Conservation (phyloP, 768 basidiomycete species). For the Xerocomus potaroensis region DNA sequence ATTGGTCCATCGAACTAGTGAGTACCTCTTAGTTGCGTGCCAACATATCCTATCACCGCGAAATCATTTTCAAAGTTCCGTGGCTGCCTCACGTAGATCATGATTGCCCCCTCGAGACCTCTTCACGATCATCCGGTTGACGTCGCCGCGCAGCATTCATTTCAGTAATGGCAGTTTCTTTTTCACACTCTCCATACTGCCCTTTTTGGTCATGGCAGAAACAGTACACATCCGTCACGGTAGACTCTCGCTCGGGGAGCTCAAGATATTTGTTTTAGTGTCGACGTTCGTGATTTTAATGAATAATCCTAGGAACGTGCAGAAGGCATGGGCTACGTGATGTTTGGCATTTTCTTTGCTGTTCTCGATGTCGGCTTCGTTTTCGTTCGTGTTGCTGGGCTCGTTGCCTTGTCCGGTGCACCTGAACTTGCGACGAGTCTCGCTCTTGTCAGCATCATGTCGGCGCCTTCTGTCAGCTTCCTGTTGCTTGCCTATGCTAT, state of each 20-base stretch:
- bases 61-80: neutral
- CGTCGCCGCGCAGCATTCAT: slow-evolving; percentile 13
- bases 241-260: slow-evolving; percentile 16
- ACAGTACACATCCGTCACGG: slow-evolving; percentile 15
- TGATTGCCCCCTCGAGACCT: neutral
- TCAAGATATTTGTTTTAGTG: slow-evolving; percentile 13
- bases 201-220: slow-evolving; percentile 19
- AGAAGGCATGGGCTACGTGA: slow-evolving; percentile 8
- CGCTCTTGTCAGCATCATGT: slow-evolving; percentile 9
- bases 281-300: too few species aligned
- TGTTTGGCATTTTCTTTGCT: slow-evolving; percentile 14
- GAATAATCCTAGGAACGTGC: neutral
- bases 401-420: slow-evolving; percentile 10
- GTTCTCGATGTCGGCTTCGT: slow-evolving; percentile 18
- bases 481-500: neutral
- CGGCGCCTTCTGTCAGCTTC: neutral
- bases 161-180: slow-evolving; percentile 2
- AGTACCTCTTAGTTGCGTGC: neutral
- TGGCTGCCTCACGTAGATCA: slow-evolving; percentile 10
- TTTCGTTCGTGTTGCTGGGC: slow-evolving; percentile 13
- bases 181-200: slow-evolving; percentile 10
- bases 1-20: slow-evolving; percentile 24
- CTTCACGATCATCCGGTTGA: neutral
- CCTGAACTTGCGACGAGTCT: slow-evolving; percentile 8
- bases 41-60: too few species aligned